Base-by-base conservation (phyloP, 352 stramenopile genomes). In the Proteromonas lacertae region DNA sequence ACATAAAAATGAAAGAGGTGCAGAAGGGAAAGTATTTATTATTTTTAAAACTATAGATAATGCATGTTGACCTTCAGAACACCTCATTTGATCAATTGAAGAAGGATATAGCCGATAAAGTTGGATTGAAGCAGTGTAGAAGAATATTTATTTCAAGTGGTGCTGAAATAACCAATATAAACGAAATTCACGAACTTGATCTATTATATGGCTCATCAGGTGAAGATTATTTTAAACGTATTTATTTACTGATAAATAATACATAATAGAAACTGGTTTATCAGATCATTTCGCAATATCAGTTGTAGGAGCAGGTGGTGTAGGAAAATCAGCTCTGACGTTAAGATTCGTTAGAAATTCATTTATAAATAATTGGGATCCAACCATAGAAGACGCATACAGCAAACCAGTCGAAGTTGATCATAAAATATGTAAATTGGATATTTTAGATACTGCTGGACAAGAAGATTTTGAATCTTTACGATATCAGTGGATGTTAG, bases 381-480 rank as follows among this genome's bases (percentile, higher is more conserved):
- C 24, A 10, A 28, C 24, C 10, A 28, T 28, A 5, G 24, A 28
- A 42, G 68, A 82, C 48, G 65, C 66, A 8, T 82, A 82, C 48
- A 56, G 66, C 32, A 80, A 82, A 56, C 59, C 64, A 25, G 59
- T 80, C 34, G 62, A 53, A 12, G 66, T 80, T 24, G 62, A 78
- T 43, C 60, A 75, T 13, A 55, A 62, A 32, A 46, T 72, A 5
- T 76, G 59, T 32, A 78, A 73, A 59, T 58, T 82, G 6, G 66
- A 79, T 47, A 76, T 82, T 46, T 53, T 82, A 34, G 68, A 82
- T 33, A 82, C 68, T 29, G 68, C 68, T 36, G 68, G 68, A 9
- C 68, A 82, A 40, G 68, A 82, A 43, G 67, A 80, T 42, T 82
- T 80, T 57, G 64, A 76, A 42, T 74, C 62, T 35, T 47, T 82